Conservation (phyloP, 1,284 basidiomycete species). For the Paramarasmius palmivorus region DNA sequence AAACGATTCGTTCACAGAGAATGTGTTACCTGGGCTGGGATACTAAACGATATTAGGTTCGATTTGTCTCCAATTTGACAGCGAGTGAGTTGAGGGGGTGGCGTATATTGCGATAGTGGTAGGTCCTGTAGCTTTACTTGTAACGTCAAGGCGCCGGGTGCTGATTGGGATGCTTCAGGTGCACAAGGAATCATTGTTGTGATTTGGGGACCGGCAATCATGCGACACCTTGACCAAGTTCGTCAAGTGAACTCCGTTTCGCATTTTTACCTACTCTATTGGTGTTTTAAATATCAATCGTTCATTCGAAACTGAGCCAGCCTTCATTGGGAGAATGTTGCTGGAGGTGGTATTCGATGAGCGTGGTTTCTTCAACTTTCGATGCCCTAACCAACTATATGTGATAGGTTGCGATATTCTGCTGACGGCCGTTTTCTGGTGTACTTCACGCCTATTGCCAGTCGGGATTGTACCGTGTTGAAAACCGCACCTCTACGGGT, state of each 20-base stretch:
- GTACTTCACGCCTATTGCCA: conserved; percentile 26
- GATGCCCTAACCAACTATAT: neutral
- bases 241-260: conserved; percentile 18
- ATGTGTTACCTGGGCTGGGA: conserved; percentile 25
- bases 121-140: neutral
- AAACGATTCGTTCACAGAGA: conserved; percentile 25
- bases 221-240: conserved; percentile 28
- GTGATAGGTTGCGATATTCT: conserved; percentile 21
- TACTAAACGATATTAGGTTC: conserved; percentile 31
- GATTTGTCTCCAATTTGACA: conserved; percentile 23
- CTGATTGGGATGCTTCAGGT: conserved; percentile 16
- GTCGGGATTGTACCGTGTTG: conserved; percentile 29
- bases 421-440: conserved; percentile 26
- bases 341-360: conserved; percentile 19
- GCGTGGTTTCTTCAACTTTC: neutral
- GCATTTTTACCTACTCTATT: conserved; percentile 26
- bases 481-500: conserved; percentile 25
- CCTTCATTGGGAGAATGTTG: conserved; percentile 16
- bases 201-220: conserved; percentile 29
- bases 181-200: conserved; percentile 28
- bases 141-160: neutral
- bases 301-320: conserved; percentile 13
- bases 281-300: conserved; percentile 19
- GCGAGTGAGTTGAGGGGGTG: conserved; percentile 23
- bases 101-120: conserved; percentile 31